Percentiles rank a stretch among this genome's conserved stretches.
These are phyloP conservation scores for Thymus quinquecostatus DNA, from an alignment of 257 asterid genomes.

Conservation along the genomic window DNA sequence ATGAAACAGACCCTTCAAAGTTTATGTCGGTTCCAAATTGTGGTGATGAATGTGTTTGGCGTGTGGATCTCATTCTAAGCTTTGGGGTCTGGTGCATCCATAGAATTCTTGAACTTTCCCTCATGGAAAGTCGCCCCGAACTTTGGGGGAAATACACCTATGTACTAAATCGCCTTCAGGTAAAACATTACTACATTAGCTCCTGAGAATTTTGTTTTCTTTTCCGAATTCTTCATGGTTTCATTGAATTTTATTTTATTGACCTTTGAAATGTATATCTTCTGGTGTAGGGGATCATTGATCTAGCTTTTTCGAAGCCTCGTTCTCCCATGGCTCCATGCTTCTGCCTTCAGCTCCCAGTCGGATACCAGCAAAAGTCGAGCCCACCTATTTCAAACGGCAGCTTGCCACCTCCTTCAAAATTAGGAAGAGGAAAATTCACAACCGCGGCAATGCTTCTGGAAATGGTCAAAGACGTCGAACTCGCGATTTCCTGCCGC, in stretches of 20 bases:
- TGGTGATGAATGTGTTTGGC: conserved; percentile 96
- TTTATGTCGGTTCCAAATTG: conserved; percentile 79
- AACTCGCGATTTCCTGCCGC: conserved; percentile 78
- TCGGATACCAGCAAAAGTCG: conserved; percentile 63
- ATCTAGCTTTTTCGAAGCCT: conserved; percentile 74
- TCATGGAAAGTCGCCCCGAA: conserved; percentile 97
- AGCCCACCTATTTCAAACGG: conserved; percentile 58
- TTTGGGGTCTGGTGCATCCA: conserved; percentile 99
- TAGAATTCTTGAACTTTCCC: conserved; percentile 88
- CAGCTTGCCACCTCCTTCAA: conserved; percentile 48
- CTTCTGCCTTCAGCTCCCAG: conserved; percentile 91
- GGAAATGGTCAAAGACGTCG: conserved; percentile 78
- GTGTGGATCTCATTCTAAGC: conserved; percentile 74
- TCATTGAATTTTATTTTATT: background rate
- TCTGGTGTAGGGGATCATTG: conserved; percentile 71
- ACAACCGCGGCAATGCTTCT: conserved; percentile 75
- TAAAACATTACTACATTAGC: conserved; percentile 25
- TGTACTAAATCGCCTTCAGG: conserved; percentile 97
- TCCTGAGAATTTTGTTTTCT: background rate
- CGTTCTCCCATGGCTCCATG: conserved; percentile 72
- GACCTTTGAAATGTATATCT: conserved; percentile 2
- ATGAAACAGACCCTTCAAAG: conserved; percentile 65
- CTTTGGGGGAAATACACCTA: conserved; percentile 98
- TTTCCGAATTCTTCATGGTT: background rate
- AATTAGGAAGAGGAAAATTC: conserved; percentile 64